These are phyloP conservation scores for Artemisia annua DNA, from an alignment of 129 eudicot species.

Conservation along the genomic window DNA sequence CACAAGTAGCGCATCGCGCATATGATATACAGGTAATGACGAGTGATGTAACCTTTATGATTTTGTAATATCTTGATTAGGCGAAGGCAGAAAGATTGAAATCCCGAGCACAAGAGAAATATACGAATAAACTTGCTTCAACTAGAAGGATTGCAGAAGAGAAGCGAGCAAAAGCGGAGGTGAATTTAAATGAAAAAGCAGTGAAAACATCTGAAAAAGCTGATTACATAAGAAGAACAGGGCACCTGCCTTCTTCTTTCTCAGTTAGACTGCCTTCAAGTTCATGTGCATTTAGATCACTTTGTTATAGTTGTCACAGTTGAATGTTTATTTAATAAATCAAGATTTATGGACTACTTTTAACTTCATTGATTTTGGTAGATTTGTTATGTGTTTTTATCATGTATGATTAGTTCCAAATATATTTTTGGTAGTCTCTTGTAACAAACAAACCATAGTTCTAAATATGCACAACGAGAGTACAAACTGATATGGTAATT, in stretches of 20 bases:
- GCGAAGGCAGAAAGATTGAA: constrained; percentile 89
- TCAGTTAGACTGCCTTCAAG: constrained; percentile 72
- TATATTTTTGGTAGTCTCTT: not conserved
- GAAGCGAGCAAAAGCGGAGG: constrained; percentile 82
- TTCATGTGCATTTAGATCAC: constrained; percentile 25
- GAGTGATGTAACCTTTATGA: no score
- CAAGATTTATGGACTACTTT: constrained; percentile 11
- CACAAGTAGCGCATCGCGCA: not conserved
- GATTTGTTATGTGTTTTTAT: not conserved
- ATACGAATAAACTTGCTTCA: constrained; percentile 68
- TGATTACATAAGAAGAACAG: constrained; percentile 88
- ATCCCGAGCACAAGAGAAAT: constrained; percentile 82
- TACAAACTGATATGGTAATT: no score
- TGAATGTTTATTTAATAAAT: constrained; percentile 13
- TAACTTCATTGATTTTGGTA: not conserved
- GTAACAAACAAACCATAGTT: no score
- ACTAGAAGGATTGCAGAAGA: constrained; percentile 87
- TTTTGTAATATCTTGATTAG: constrained; percentile 36
- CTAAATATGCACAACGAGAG: no score
- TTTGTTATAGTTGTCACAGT: constrained; percentile 16
- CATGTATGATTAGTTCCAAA: not conserved
- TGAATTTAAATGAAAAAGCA: constrained; percentile 73
- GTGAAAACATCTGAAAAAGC: constrained; percentile 81
- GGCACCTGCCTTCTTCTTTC: constrained; percentile 85
- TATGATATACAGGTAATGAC: no score